A percentile compares a stretch with the other conserved stretches of the same genome.
Conservation (phyloP, 73 alveolate species). For the Stentor roeselii region DNA sequence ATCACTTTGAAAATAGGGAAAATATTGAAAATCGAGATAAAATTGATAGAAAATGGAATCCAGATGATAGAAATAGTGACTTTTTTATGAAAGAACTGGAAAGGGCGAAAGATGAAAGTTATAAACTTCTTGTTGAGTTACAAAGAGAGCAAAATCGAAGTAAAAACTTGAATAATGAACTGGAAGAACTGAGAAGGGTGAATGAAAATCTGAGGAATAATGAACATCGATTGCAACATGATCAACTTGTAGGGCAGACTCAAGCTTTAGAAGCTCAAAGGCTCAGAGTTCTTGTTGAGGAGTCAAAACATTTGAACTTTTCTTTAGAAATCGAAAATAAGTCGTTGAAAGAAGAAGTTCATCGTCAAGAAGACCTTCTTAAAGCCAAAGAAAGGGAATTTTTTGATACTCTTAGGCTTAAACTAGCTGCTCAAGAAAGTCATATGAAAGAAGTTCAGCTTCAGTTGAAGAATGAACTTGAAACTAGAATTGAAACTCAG, state of each 20-base stretch:
- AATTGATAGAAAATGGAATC: no score
- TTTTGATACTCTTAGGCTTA: no score
- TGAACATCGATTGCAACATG: neutral
- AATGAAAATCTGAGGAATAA: neutral
- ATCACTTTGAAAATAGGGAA: neutral
- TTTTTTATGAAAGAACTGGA: neutral
- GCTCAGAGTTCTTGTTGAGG: neutral
- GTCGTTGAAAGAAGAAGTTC: neutral
- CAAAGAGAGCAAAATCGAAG: neutral
- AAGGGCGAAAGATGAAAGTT: neutral
- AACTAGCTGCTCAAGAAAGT: neutral
- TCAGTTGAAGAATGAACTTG: no score
- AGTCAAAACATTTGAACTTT: neutral
- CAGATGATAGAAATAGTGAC: neutral
- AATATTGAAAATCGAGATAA: neutral
- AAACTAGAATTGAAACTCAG: neutral
- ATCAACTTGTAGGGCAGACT: neutral
- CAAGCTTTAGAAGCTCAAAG: neutral
- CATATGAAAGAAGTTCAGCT: neutral
- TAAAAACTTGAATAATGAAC: neutral
- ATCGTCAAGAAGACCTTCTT: neutral
- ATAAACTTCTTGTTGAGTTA: neutral
- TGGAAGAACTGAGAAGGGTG: neutral
- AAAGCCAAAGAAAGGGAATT: neutral
- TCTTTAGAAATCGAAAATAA: neutral